Evolutionary conservation across 495 filamentous ascomycete species (phyloP).

Genomic region (Penicillium bovifimosum): DNA sequence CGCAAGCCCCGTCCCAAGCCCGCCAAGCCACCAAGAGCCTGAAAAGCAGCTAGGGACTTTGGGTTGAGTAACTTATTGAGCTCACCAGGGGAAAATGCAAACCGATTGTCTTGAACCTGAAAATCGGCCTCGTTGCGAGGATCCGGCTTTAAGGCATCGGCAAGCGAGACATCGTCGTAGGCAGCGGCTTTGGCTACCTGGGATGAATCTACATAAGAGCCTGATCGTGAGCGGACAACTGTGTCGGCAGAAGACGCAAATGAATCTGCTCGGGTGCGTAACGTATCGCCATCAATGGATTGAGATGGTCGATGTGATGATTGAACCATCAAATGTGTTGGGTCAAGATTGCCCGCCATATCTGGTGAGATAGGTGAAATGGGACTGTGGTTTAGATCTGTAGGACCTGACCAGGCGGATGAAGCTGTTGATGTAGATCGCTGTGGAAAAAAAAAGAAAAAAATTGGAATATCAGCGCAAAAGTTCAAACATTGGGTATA

Average conservation of each 20-base stretch:
- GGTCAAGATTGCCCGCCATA: slow-evolving; percentile 24
- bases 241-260: slow-evolving; percentile 41
- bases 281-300: slow-evolving; percentile 47
- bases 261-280: slow-evolving; percentile 44
- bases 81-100: slow-evolving; percentile 65
- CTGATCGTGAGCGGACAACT: slow-evolving; percentile 36
- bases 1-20: slow-evolving; percentile 65
- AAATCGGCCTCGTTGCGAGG: slow-evolving; percentile 60
- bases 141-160: slow-evolving; percentile 63
- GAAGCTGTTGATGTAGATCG: slow-evolving; percentile 20
- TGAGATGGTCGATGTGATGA: slow-evolving; percentile 31
- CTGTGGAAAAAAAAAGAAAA: not conserved
- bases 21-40: slow-evolving; percentile 58
- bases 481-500: not conserved
- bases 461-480: slow-evolving; percentile 3
- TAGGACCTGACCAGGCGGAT: slow-evolving; percentile 18
- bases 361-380: slow-evolving; percentile 26
- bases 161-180: slow-evolving; percentile 41
- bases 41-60: slow-evolving; percentile 67
- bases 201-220: slow-evolving; percentile 32
- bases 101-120: slow-evolving; percentile 59
- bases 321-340: slow-evolving; percentile 26
- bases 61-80: slow-evolving; percentile 71
- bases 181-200: slow-evolving; percentile 22
- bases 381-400: slow-evolving; percentile 21